Conservation (phyloP, 306 rosid genomes). For the Carpinus fangiana region DNA sequence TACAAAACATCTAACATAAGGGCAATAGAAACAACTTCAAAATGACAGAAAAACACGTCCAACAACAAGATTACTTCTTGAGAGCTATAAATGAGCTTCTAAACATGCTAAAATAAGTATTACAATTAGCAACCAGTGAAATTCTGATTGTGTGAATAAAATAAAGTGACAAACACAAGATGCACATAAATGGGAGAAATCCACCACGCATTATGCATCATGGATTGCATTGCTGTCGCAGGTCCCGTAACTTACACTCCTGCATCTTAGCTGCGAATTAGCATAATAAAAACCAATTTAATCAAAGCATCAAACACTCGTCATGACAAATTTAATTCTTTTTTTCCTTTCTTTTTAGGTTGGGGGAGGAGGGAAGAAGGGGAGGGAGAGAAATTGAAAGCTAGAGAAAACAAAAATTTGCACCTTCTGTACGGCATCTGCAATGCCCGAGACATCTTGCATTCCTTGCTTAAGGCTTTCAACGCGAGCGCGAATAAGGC, state of each 20-base stretch:
- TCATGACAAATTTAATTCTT: neutral
- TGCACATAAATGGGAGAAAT: neutral
- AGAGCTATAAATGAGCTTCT: neutral
- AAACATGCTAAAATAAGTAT: neutral
- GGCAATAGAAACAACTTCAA: neutral
- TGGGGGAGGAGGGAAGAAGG: too few species aligned
- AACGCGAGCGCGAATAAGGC: conserved; percentile 34
- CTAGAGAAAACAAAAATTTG: conserved; percentile 13
- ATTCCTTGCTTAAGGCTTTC: conserved; percentile 49
- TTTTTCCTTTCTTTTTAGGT: neutral
- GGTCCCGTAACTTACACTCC: conserved; percentile 40
- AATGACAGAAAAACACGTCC: neutral
- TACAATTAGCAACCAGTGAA: neutral
- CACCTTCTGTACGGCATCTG: conserved; percentile 48
- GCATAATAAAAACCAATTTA: conserved; percentile 2
- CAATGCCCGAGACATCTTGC: conserved; percentile 29
- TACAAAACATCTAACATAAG: too few species aligned
- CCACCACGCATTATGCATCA: conserved; percentile 4
- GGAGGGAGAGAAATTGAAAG: neutral
- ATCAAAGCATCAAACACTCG: neutral
- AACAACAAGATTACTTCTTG: neutral
- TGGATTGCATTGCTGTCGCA: conserved; percentile 18
- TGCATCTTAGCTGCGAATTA: conserved; percentile 48
- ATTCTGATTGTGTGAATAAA: neutral
- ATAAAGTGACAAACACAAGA: neutral